These are phyloP conservation scores for Aspergillus felis DNA, from an alignment of 2,329 filamentous ascomycete species.

Conservation along the genomic window DNA sequence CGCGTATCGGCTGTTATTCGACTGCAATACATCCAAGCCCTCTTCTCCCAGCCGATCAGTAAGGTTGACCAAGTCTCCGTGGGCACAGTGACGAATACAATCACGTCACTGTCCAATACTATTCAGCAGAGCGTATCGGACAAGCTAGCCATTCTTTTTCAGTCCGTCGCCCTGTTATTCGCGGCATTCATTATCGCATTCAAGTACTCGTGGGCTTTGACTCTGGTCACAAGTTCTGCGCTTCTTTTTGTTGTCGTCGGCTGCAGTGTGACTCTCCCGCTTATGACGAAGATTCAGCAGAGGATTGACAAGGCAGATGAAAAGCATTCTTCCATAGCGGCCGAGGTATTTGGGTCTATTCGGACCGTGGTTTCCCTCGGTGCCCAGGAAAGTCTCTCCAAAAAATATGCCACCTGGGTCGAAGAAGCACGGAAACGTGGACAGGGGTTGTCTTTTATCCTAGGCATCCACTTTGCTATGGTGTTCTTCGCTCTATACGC, in stretches of 20 bases:
- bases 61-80: slow-evolving; percentile 49
- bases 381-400: slow-evolving; percentile 35
- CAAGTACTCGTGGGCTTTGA: slow-evolving; percentile 50
- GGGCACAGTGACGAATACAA: slow-evolving; percentile 49
- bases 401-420: slow-evolving; percentile 36
- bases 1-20: slow-evolving; percentile 50
- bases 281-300: slow-evolving; percentile 31
- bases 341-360: slow-evolving; percentile 41
- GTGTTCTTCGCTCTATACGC: slow-evolving; percentile 36
- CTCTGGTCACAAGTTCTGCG: slow-evolving; percentile 46
- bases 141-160: slow-evolving; percentile 44
- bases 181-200: slow-evolving; percentile 52
- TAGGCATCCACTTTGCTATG: slow-evolving; percentile 30
- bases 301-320: slow-evolving; percentile 36
- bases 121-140: slow-evolving; percentile 55
- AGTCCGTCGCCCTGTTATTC: slow-evolving; percentile 39
- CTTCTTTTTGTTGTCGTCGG: slow-evolving; percentile 41
- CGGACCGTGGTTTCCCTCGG: slow-evolving; percentile 45
- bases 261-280: slow-evolving; percentile 30
- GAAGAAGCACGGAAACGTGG: slow-evolving; percentile 34
- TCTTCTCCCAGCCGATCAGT: slow-evolving; percentile 49
- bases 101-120: slow-evolving; percentile 51
- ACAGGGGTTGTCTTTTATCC: slow-evolving; percentile 21
- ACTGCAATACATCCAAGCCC: slow-evolving; percentile 46
- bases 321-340: slow-evolving; percentile 36